These are phyloP conservation scores for Phytophthora pinifolia DNA, from an alignment of 352 stramenopile species.

Conservation along the genomic window DNA sequence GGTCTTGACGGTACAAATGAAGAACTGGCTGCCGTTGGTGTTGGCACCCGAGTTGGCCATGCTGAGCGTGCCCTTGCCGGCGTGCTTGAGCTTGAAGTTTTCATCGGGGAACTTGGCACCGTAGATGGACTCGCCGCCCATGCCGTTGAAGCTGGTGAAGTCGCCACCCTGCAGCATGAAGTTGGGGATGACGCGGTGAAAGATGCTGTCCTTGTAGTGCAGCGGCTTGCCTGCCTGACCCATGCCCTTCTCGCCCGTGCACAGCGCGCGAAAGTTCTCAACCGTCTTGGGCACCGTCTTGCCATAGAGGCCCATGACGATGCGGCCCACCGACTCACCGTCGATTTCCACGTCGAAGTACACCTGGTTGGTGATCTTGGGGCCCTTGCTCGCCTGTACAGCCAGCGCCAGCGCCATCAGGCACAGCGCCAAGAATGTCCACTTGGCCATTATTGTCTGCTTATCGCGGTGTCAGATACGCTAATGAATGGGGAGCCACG, in stretches of 20 bases:
- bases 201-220: constrained; percentile 95
- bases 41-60: constrained; percentile 87
- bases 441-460: constrained; percentile 49
- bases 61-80: constrained; percentile 63
- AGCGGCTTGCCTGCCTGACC: constrained; percentile 94
- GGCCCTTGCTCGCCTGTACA: constrained; percentile 44
- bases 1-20: constrained; percentile 94
- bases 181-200: constrained; percentile 97
- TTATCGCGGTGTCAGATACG: neutral
- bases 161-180: constrained; percentile 92
- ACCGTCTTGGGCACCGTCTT: constrained; percentile 88
- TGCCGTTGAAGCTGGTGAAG: constrained; percentile 80
- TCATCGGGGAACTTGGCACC: constrained; percentile 78
- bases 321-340: constrained; percentile 75
- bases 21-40: constrained; percentile 98
- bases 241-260: constrained; percentile 97
- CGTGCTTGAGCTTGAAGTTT: constrained; percentile 91
- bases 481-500: constrained; percentile 7
- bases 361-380: constrained; percentile 90
- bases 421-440: constrained; percentile 50
- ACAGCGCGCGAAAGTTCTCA: constrained; percentile 98
- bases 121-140: constrained; percentile 81
- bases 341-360: constrained; percentile 97
- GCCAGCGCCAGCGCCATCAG: constrained; percentile 35
- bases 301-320: constrained; percentile 85